Conservation (phyloP, 495 filamentous ascomycete genomes). For the Bombardia bombarda region DNA sequence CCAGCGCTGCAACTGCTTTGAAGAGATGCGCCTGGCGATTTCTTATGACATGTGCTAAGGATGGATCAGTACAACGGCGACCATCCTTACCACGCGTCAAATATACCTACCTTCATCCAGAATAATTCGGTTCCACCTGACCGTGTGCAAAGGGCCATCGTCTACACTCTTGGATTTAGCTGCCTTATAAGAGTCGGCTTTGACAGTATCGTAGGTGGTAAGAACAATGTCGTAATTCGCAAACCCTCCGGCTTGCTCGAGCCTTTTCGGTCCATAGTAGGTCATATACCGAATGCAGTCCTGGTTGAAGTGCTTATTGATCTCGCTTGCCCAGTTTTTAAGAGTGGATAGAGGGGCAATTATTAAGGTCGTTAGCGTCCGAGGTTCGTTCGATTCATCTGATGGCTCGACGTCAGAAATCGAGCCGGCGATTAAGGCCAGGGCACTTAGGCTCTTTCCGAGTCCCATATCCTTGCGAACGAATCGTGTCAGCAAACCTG, state of each 20-base stretch:
- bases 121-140: neutral
- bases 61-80: neutral
- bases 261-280: neutral
- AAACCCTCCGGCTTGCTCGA: neutral
- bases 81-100: neutral
- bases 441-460: neutral
- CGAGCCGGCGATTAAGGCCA: neutral
- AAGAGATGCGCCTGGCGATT: neutral
- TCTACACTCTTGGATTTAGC: neutral
- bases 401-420: neutral
- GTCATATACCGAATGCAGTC: neutral
- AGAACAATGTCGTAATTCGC: neutral
- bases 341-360: neutral
- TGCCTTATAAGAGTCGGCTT: neutral
- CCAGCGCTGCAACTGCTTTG: neutral
- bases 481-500: neutral
- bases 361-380: neutral
- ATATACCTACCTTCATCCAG: neutral
- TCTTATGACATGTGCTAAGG: neutral
- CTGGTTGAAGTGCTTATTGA: neutral
- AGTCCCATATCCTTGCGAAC: neutral
- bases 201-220: neutral
- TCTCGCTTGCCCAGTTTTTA: neutral
- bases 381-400: neutral
- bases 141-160: neutral